Evolutionary conservation across 1,284 basidiomycete genomes (phyloP), one percentile per base, ranked within the genome.

Genomic region (Cutaneotrichosporon sp.): DNA sequence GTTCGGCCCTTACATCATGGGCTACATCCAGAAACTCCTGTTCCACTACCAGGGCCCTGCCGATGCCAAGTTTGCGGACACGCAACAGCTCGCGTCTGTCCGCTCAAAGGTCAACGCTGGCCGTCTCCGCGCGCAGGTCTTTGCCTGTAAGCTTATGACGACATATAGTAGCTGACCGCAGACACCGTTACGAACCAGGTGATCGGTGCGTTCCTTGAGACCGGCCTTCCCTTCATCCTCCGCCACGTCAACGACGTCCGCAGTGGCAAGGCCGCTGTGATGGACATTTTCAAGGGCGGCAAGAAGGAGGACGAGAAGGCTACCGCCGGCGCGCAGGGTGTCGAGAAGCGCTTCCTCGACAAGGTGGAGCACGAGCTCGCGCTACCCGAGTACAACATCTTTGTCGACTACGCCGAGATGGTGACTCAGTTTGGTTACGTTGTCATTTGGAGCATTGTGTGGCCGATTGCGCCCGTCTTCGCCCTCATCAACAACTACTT

Each of bases 391-490:
- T 97, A 97, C 73, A 86, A 86, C 56, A 81, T 89, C 4, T 92
- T 91, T 72, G 83, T 79, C 64, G 94, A 97, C 81, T 97, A 95
- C 79, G 88, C 88, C 73, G 95, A 98, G 82, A 97, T 98, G 93
- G 91, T 92, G 31, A 92, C 91, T 4, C 85, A 82, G 79, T 96
- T 97, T 75, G 96, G 96, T 2, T 95, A 94, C 77, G 87, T 97
- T 32, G 87, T 87, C 3, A 83, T 97, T 34, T 98, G 95, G 92
- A 90, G 89, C 49, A 89, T 91, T 34, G 91, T 96, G 64, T 99
- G 95, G 96, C 93, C 95, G 1, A 83, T 99, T 18, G 91, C 92
- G 5, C 88, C 90, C n/a, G 84, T 72, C 42, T 71, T 74, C 50
- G 70, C 72, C 4, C 64, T 78, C 32, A 64, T 77, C 62, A 80